phyloP scores from a whole-genome alignment of 73 alveolate species.

The Tetrahymena elliotti region DNA sequence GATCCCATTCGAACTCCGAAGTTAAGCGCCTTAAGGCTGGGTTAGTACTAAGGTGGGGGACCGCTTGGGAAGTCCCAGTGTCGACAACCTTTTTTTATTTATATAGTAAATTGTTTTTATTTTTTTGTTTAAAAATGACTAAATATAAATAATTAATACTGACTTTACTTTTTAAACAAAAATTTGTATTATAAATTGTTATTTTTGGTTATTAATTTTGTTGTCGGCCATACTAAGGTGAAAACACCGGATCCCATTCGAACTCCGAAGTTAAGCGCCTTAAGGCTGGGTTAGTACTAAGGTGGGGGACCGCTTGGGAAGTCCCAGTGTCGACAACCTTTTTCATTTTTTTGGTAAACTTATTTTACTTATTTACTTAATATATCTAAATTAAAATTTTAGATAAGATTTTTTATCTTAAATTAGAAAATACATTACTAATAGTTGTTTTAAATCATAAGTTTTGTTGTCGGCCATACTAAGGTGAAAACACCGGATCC shows the following conservation, averaged over 20 bases:
- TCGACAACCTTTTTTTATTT: constrained; percentile 49
- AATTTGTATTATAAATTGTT: no score
- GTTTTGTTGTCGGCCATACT: constrained; percentile 93
- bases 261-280: constrained; percentile 99
- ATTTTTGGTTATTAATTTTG: constrained; percentile 5
- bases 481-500: constrained; percentile 97
- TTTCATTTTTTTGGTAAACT: background rate
- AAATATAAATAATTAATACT: no score
- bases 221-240: constrained; percentile 97
- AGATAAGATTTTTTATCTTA: no score
- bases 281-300: constrained; percentile 96
- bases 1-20: constrained; percentile 99
- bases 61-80: constrained; percentile 97
- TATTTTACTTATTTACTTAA: no score
- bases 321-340: constrained; percentile 76
- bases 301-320: constrained; percentile 99
- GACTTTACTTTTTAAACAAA: no score
- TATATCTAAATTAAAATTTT: no score
- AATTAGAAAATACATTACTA: no score
- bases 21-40: constrained; percentile 98
- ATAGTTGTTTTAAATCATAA: no score
- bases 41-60: constrained; percentile 99
- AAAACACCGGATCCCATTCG: constrained; percentile 99
- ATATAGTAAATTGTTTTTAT: no score
- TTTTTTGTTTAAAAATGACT: no score